Evolutionary conservation across 2,329 filamentous ascomycete genomes (phyloP).

Genomic region (Beauveria sp.): DNA sequence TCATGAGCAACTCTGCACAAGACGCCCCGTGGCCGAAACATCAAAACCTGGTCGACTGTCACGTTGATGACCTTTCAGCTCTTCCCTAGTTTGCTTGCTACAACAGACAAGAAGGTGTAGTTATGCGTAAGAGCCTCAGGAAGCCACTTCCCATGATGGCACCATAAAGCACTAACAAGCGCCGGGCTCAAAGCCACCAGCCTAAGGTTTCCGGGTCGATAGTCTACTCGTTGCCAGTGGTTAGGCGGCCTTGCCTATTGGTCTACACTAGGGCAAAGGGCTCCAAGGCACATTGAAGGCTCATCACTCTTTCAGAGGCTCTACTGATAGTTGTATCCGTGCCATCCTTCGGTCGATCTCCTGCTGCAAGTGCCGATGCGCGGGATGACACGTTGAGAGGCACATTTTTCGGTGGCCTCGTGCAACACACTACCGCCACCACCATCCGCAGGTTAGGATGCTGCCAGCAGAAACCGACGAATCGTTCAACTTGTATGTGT

Average conservation of each 20-base stretch:
- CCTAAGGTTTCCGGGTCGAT: neutral
- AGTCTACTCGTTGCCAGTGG: neutral
- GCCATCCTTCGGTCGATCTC: constrained; percentile 1
- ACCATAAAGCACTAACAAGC: neutral
- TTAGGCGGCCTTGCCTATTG: neutral
- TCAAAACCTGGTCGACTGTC: neutral
- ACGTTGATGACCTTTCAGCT: neutral
- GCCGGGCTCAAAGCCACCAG: constrained; percentile 6
- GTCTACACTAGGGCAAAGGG: neutral
- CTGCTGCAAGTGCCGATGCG: constrained; percentile 9
- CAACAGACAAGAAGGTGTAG: neutral
- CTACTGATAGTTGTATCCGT: neutral
- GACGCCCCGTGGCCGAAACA: neutral
- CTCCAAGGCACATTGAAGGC: constrained; percentile 3
- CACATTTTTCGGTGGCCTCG: constrained; percentile 4
- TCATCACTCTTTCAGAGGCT: neutral
- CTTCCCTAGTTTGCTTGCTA: neutral
- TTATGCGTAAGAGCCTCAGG: constrained; percentile 2
- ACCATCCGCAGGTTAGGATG: neutral
- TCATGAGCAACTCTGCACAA: neutral
- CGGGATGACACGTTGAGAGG: constrained; percentile 1
- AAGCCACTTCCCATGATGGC: constrained; percentile 1
- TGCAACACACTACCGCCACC: constrained; percentile 1
- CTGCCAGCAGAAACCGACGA: neutral
- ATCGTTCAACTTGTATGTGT: neutral